These are phyloP conservation scores for Hirschfeldia incana DNA, from an alignment of 345 rosid species.

Conservation along the genomic window DNA sequence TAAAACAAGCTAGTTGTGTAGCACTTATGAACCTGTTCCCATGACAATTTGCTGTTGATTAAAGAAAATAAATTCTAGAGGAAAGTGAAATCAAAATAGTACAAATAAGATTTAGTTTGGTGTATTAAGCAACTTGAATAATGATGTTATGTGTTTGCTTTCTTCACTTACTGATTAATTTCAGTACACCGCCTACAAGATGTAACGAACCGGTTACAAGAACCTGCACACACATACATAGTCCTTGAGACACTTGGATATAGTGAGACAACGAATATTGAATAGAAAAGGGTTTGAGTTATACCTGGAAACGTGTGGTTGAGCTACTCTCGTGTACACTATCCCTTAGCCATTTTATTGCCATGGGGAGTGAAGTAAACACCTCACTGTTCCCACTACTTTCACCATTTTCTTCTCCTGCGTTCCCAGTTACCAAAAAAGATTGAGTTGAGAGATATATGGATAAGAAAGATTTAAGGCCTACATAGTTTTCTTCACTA, in stretches of 20 bases:
- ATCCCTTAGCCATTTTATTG: conserved; percentile 93
- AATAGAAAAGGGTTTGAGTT: neutral
- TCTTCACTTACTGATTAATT: conserved; percentile 60
- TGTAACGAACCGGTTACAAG: conserved; percentile 91
- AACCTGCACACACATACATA: conserved; percentile 47
- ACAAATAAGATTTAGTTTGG: neutral
- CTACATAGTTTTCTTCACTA: neutral
- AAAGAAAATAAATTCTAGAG: no score
- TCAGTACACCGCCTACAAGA: conserved; percentile 87
- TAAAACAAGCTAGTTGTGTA: no score
- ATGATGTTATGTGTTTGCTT: neutral
- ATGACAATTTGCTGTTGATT: no score
- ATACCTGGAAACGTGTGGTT: conserved; percentile 69
- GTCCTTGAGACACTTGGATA: neutral
- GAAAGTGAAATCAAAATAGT: no score
- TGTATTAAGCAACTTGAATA: neutral
- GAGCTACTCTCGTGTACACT: conserved; percentile 57
- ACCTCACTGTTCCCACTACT: conserved; percentile 68
- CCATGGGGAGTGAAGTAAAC: conserved; percentile 82
- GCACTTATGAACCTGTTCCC: no score
- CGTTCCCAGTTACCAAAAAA: neutral
- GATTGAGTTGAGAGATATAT: conserved; percentile 3
- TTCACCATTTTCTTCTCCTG: conserved; percentile 51
- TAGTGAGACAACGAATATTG: neutral
- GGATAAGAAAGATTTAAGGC: neutral